These are phyloP conservation scores for Trichosanthes truncata DNA, from an alignment of 306 rosid genomes.

Conservation along the genomic window DNA sequence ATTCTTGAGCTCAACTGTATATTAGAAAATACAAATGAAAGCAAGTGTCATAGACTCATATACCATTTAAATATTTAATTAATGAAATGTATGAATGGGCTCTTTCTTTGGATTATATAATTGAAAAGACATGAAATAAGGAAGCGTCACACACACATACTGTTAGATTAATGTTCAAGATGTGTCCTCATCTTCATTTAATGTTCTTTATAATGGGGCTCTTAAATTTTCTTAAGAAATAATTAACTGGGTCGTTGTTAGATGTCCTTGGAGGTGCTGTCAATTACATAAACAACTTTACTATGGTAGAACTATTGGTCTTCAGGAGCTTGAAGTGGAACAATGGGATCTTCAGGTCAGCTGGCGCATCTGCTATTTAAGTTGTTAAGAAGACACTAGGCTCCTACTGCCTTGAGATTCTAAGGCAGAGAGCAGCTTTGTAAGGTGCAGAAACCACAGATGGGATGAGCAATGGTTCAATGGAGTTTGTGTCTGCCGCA, in stretches of 20 bases:
- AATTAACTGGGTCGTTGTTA: neutral
- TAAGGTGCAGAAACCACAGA: neutral
- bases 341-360: neutral
- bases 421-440: neutral
- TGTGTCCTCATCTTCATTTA: neutral
- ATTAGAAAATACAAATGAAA: neutral
- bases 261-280: neutral
- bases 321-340: conserved; percentile 28
- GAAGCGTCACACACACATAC: neutral
- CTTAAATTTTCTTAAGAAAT: neutral
- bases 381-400: neutral
- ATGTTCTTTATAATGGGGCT: neutral
- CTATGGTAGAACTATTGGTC: neutral
- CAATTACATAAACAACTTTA: neutral
- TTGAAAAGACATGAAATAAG: neutral
- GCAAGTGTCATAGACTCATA: neutral
- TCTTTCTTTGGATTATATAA: neutral
- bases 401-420: neutral
- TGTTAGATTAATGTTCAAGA: neutral
- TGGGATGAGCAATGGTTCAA: neutral
- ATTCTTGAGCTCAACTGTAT: neutral
- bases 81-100: neutral
- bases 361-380: neutral
- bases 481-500: neutral
- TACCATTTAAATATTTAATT: neutral